These are phyloP conservation scores for Tolypocladium endophyticum DNA, from an alignment of 2,329 filamentous ascomycete genomes.

Conservation along the genomic window DNA sequence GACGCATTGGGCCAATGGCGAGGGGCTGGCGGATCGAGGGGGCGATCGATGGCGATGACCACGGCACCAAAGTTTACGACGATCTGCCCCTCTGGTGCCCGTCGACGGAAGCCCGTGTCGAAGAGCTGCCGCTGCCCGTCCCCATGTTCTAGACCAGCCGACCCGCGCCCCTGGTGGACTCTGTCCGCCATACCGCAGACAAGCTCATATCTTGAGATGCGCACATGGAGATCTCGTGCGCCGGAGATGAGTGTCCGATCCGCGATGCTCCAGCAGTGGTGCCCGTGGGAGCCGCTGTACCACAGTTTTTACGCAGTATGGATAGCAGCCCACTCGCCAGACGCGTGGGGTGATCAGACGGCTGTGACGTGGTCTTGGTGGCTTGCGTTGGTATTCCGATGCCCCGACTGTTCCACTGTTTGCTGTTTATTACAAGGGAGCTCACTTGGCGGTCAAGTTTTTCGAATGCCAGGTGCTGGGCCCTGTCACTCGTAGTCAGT, in stretches of 20 bases:
- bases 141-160: neutral
- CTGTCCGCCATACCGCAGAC: neutral
- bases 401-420: too few relatives aligned
- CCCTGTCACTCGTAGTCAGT: too few relatives aligned
- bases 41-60: neutral
- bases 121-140: neutral
- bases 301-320: neutral
- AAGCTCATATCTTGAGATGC: neutral
- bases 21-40: neutral
- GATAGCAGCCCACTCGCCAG: too few relatives aligned
- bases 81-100: neutral
- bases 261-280: neutral
- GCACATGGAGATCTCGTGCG: neutral
- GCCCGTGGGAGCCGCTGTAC: neutral
- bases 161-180: neutral
- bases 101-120: neutral
- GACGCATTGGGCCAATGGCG: neutral
- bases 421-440: too few relatives aligned
- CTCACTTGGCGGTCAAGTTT: too few relatives aligned
- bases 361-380: too few relatives aligned
- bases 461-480: too few relatives aligned
- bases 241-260: neutral
- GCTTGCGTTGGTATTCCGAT: too few relatives aligned
- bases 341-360: too few relatives aligned
- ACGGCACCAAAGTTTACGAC: neutral